Evolutionary conservation across 78 protist species (phyloP).

Genomic region (Cavenderia fasciculata): DNA sequence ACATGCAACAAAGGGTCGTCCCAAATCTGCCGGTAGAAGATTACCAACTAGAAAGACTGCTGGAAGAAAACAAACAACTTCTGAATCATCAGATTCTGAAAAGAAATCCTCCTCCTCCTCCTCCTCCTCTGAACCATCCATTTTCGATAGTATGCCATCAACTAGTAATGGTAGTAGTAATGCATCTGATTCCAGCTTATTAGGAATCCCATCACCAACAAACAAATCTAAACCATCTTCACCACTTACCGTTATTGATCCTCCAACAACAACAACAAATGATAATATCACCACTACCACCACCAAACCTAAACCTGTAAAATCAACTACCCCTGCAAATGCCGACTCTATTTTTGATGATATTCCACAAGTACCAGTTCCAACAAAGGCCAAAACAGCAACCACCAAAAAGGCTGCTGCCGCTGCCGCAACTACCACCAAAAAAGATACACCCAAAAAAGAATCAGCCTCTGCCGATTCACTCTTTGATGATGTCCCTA

Average conservation of each 20-base stretch:
- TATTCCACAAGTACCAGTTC: slow-evolving; percentile 3
- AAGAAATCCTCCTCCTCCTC: background rate
- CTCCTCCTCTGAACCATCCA: slow-evolving; percentile 12
- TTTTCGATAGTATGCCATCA: slow-evolving; percentile 31
- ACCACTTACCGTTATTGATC: background rate
- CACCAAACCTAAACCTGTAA: background rate
- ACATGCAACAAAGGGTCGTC: slow-evolving; percentile 56
- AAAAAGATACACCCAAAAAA: background rate
- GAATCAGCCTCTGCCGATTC: background rate
- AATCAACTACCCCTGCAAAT: slow-evolving; percentile 18
- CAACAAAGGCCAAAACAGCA: background rate
- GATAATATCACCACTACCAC: background rate
- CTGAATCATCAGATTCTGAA: background rate
- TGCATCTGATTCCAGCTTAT: background rate
- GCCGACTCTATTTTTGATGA: slow-evolving; percentile 61
- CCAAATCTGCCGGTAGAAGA: slow-evolving; percentile 70
- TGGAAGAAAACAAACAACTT: background rate
- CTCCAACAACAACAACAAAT: background rate
- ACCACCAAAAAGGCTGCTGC: background rate
- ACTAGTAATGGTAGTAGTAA: background rate
- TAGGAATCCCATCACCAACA: background rate
- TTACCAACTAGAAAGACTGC: slow-evolving; percentile 54
- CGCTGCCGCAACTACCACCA: background rate
- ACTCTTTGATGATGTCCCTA: slow-evolving; percentile 12
- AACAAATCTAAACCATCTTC: background rate